These are phyloP conservation scores for Alternaria brassicae DNA, from an alignment of 2,329 filamentous ascomycete species.

Conservation along the genomic window DNA sequence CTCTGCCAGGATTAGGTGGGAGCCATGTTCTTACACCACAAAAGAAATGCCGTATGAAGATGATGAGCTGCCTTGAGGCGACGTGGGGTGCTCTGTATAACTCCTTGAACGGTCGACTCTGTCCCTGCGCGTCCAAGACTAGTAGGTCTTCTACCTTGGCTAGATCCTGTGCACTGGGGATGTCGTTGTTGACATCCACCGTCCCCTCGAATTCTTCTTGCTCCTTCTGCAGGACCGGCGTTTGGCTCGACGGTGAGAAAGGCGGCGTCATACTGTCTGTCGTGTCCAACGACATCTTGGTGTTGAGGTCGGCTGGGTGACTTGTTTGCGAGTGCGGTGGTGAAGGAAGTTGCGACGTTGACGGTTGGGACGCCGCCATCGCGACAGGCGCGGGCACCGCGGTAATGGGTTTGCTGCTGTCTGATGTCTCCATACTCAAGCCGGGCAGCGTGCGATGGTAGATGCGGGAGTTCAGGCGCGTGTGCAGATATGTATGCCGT, in stretches of 20 bases:
- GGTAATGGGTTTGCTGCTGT: conserved; percentile 17
- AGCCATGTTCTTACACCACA: conserved; percentile 79
- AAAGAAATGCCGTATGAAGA: conserved; percentile 83
- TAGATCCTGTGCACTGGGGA: conserved; percentile 44
- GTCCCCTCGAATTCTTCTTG: conserved; percentile 46
- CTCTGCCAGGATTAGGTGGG: too few species aligned
- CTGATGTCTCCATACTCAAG: conserved; percentile 26
- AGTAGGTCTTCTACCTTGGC: conserved; percentile 41
- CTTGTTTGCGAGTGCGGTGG: conserved; percentile 36
- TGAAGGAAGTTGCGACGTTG: conserved; percentile 29
- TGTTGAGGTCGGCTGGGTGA: conserved; percentile 11
- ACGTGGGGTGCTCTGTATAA: conserved; percentile 46
- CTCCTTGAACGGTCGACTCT: conserved; percentile 47
- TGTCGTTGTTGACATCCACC: conserved; percentile 47
- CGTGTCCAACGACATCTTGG: conserved; percentile 27
- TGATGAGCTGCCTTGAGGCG: conserved; percentile 64
- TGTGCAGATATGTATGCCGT: background rate
- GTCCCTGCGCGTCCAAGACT: conserved; percentile 46
- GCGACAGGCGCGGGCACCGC: conserved; percentile 16
- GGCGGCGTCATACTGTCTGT: conserved; percentile 32
- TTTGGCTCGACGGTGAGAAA: conserved; percentile 44
- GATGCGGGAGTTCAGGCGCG: background rate
- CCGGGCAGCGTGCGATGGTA: background rate
- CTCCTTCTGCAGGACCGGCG: conserved; percentile 40
- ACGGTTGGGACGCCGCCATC: conserved; percentile 16